These are phyloP conservation scores for Gymnopus androsaceus DNA, from an alignment of 1,284 basidiomycete genomes.

Conservation along the genomic window DNA sequence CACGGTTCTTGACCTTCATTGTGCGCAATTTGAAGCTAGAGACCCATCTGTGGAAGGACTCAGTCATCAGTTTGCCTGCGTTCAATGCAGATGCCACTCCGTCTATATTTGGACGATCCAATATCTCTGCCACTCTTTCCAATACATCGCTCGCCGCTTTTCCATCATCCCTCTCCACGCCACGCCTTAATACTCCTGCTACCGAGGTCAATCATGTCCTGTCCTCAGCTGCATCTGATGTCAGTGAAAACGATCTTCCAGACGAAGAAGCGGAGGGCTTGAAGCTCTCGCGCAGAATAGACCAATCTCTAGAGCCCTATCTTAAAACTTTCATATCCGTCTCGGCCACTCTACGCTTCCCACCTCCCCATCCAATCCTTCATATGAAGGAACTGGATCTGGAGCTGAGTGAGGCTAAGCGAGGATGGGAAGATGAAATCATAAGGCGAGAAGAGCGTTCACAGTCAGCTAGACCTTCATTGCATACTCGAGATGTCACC, in stretches of 20 bases:
- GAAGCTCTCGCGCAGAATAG: conserved; percentile 70
- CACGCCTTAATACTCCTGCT: conserved; percentile 32
- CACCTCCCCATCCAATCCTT: conserved; percentile 84
- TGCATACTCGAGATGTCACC: conserved; percentile 41
- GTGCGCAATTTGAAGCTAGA: conserved; percentile 93
- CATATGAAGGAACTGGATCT: conserved; percentile 87
- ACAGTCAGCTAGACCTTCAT: conserved; percentile 42
- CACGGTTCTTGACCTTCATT: conserved; percentile 89
- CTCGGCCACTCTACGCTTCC: conserved; percentile 87
- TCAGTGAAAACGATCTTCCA: conserved; percentile 55
- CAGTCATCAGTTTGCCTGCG: conserved; percentile 78
- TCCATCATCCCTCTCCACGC: conserved; percentile 35
- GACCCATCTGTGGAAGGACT: conserved; percentile 93
- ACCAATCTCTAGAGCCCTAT: conserved; percentile 81
- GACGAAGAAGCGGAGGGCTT: conserved; percentile 70
- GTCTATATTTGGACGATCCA: conserved; percentile 30
- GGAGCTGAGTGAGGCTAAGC: conserved; percentile 65
- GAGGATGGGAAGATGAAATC: conserved; percentile 82
- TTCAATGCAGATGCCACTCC: conserved; percentile 69
- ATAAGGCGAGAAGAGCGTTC: conserved; percentile 75
- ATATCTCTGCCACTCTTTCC: conserved; percentile 24
- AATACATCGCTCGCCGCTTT: conserved; percentile 25
- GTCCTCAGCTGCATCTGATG: conserved; percentile 26
- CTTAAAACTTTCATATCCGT: conserved; percentile 85
- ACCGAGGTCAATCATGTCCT: conserved; percentile 13